These are phyloP conservation scores for Ganoderma boninense DNA, from an alignment of 1,284 basidiomycete species.

Conservation along the genomic window DNA sequence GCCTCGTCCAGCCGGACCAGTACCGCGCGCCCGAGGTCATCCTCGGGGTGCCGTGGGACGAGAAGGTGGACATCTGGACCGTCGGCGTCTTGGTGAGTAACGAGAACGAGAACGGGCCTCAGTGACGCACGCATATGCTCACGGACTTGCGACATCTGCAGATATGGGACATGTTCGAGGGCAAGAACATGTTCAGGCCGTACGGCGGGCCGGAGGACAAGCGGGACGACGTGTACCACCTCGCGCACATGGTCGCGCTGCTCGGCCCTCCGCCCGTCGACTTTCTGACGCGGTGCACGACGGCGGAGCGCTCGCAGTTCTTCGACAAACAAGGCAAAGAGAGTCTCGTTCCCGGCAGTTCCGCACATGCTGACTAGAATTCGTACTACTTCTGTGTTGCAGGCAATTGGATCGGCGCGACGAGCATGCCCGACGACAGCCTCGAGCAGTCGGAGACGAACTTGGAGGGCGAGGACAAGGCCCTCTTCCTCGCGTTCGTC, in stretches of 20 bases:
- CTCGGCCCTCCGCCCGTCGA: constrained; percentile 34
- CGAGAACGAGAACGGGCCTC: no score
- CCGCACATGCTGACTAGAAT: no score
- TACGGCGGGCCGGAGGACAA: constrained; percentile 23
- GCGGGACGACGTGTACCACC: constrained; percentile 26
- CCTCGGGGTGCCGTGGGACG: constrained; percentile 32
- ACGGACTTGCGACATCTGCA: neutral
- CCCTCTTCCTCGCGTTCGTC: constrained; percentile 16
- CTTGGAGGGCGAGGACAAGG: constrained; percentile 22
- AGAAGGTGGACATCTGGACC: constrained; percentile 40
- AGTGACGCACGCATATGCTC: no score
- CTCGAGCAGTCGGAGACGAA: constrained; percentile 20
- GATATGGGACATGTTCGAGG: constrained; percentile 22
- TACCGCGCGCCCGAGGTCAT: constrained; percentile 35
- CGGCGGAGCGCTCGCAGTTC: constrained; percentile 21
- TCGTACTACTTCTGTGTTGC: neutral
- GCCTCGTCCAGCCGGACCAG: constrained; percentile 26
- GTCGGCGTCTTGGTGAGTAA: constrained; percentile 39
- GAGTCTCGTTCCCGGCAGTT: no score
- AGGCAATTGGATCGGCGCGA: constrained; percentile 24
- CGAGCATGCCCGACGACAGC: constrained; percentile 19
- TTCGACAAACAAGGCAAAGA: constrained; percentile 24
- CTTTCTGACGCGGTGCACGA: constrained; percentile 24
- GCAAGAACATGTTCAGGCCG: constrained; percentile 31
- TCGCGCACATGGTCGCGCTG: constrained; percentile 38